Evolutionary conservation across 768 basidiomycete genomes (phyloP), one percentile per base, ranked within the genome.

Genomic region (Mrakia hoshinonis): DNA sequence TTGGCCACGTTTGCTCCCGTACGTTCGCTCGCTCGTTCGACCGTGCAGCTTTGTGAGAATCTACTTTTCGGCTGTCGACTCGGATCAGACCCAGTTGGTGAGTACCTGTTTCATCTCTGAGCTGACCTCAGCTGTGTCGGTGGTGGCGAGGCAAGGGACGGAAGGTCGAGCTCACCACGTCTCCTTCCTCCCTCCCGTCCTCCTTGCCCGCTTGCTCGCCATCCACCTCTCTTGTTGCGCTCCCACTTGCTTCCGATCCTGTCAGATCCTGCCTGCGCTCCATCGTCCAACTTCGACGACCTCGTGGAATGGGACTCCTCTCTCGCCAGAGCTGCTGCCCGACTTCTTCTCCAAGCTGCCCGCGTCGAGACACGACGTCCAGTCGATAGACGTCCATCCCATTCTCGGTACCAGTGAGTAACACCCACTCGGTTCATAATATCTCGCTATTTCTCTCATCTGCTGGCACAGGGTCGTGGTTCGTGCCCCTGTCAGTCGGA

Each of bases 301-400:
- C 11, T 22, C 62, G 15, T 73, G 72, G 72, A 73, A 73, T 43
- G 72, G 72, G 11, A 73, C 67, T 2, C 60, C 67, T 18, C 58
- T 73, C 49, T n/a, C 72, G n/a, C 49, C 67, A 12, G 72, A 69
- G 11, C 26, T 69, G 18, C 66, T 73, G 24, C 49, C 67, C 4
- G 72, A 55, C 43, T 73, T 60, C 38, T 48, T 73, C 29, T 24
- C 60, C 12, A 73, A 69, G 51, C 62, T 68, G 13, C 66, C 67
- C 4, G 7, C 43, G 31, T 68, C 72, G 11, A 60, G 72, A 36
- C 72, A 73, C 38, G 72, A 73, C 5, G 67, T 73, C 13, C 72
- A 73, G 36, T 52, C 49, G 24, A 73, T 73, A 29, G 72, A 73
- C 60, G 72, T 73, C 24, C 72, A 73, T 54, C 72, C 72, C 12